Base-by-base conservation (phyloP, 164 flowering plant species). In the Nelumbo lutea region DNA sequence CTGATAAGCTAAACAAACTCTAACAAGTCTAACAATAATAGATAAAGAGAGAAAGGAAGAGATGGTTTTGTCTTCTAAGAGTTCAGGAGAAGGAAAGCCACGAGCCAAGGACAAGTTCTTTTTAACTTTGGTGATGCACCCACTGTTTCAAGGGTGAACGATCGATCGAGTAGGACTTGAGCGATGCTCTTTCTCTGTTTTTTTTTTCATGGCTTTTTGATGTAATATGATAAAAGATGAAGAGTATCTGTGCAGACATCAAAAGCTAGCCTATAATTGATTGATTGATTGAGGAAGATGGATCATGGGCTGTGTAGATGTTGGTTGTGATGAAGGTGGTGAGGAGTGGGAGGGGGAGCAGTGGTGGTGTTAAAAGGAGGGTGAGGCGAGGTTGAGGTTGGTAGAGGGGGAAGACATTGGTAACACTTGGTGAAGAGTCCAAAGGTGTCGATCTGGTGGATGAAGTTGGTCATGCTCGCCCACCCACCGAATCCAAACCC, bases 401-500 rank as follows among this genome's bases (percentile, higher is more conserved):
- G 55, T 1, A 68, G 57, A 5, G 83, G 83, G 6, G 87, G 87
- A 50, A 86, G 93, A 76, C 97, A 93, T 64, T 91, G 97, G 77
- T 91, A 93, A 63, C 98, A 93, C 80, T 93, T 93, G 42, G 98
- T 86, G 81, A 93, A 93, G 58, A 93, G 83, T 1, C 98, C 97
- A 75, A 93, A 93, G 0, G 91, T 91, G 83, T 93, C 96, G 43
- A 93, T 85, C 66, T 93, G 97, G 76, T 73, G 89, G 1, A 93
- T 69, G 72, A 93, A 93, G 69, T 93, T 93, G 50, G 76, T 77
- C 78, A 90, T 64, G 73, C 97, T 91, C 1, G 98, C 98, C 98
- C 98, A 91, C 45, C 96, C 97, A 41, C 98, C 97, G 62, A 93
- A 93, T 10, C 98, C 98, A 67, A 93, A 93, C 58, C 97, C 98